Evolutionary conservation across 2,329 filamentous ascomycete genomes (phyloP), one percentile per base, ranked within the genome.

Genomic region (Microdochium trichocladiopsis): DNA sequence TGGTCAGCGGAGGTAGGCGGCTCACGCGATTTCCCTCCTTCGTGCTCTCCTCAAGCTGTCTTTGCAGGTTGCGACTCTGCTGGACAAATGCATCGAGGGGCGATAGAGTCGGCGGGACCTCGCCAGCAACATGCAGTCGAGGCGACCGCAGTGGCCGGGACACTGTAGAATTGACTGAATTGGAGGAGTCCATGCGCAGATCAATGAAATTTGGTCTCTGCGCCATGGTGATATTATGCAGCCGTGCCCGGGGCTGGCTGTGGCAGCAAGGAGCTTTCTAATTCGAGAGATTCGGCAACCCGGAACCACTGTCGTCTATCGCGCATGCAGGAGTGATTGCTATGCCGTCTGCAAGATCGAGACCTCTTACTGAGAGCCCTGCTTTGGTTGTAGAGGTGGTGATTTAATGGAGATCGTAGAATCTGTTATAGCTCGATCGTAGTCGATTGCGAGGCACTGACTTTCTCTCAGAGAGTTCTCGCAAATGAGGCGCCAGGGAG

Each of bases 1-100:
- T 87, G 21, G 89, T 90, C 54, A 92, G 75, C 6, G 91, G 90
- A 2, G 92, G 90, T 45, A 97, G 73, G 43, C 93, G 82, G 71
- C 92, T 96, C 71, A 96, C 81, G 53, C 92, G 83, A 58, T 85
- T 83, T 49, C 89, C 91, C 56, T 82, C 80, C 63, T 82, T 84
- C 63, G 83, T 80, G 57, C 82, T 86, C 60, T 94, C 86, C 67
- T 96, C 87, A 55, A 99, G 82, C 69, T 95, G 88, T 70, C 84
- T 88, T 37, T 91, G 91, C 50, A 99, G 80, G 61, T 95, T 74
- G 53, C 93, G 86, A 61, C 92, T 95, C 66, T 97, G 93, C 56
- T 93, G 79, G 22, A 93, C 93, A 66, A 99, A 95, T 48, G 93
- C 93, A 77, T 99, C 94, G 58, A 99, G 80, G 11, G 94, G 94